phyloP scores from a whole-genome alignment of 495 filamentous ascomycete species.

The Daldinia loculata region DNA sequence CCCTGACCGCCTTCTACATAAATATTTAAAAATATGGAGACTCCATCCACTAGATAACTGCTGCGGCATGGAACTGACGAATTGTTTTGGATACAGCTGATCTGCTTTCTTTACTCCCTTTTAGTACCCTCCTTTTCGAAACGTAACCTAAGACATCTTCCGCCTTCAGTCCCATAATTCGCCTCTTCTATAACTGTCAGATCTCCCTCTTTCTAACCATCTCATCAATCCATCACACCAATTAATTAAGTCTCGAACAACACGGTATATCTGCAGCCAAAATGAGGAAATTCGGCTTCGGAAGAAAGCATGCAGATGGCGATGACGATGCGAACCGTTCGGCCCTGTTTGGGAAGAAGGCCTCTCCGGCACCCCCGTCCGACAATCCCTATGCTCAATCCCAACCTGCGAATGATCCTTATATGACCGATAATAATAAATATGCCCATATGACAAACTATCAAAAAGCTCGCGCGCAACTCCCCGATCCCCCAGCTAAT shows the following conservation, averaged over 20 bases:
- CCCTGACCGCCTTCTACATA: conserved; percentile 31
- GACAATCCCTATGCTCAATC: conserved; percentile 78
- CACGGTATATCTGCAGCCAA: neutral
- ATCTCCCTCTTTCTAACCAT: neutral
- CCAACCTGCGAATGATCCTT: conserved; percentile 65
- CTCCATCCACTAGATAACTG: conserved; percentile 21
- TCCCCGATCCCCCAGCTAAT: conserved; percentile 36
- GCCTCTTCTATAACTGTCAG: conserved; percentile 25
- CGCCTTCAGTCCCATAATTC: conserved; percentile 40
- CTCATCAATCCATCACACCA: conserved; percentile 11
- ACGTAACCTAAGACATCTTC: conserved; percentile 44
- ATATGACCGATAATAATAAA: conserved; percentile 63
- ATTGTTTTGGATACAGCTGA: conserved; percentile 23
- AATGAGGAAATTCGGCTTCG: conserved; percentile 72
- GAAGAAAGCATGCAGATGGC: conserved; percentile 69
- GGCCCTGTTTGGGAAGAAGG: conserved; percentile 72
- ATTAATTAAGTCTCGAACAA: neutral
- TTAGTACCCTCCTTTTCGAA: conserved; percentile 41
- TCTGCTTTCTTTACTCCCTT: conserved; percentile 11
- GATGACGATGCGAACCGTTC: conserved; percentile 67
- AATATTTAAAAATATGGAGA: conserved; percentile 3
- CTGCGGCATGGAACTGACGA: conserved; percentile 42
- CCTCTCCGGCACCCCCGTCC: conserved; percentile 59
- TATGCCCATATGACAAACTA: conserved; percentile 54
- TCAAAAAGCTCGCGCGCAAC: conserved; percentile 45